Conservation (phyloP, 495 filamentous ascomycete species). For the Cercophora samala region DNA sequence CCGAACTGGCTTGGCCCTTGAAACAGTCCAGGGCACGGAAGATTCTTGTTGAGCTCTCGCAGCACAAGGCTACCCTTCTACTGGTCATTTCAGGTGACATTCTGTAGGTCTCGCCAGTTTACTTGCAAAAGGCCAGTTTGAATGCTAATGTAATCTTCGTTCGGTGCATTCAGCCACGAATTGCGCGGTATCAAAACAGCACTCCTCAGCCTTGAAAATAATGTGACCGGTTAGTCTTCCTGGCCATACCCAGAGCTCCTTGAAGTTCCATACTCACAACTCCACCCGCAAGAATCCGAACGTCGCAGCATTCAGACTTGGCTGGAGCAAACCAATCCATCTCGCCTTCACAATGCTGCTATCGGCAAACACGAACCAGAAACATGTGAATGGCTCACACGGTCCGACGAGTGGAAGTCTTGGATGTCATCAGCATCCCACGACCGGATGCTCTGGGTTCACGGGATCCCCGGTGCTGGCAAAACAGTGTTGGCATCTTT, state of each 20-base stretch:
- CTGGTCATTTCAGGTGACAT: constrained; percentile 3
- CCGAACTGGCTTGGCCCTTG: constrained; percentile 23
- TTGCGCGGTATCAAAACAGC: background rate
- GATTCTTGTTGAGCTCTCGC: constrained; percentile 25
- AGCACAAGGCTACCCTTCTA: constrained; percentile 28
- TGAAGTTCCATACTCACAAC: background rate
- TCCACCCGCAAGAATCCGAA: background rate
- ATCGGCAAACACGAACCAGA: constrained; percentile 21
- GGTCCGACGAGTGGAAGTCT: constrained; percentile 17
- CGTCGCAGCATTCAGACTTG: background rate
- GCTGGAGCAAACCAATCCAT: constrained; percentile 19
- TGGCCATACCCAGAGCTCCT: background rate
- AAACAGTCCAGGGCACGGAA: constrained; percentile 27
- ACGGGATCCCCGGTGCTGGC: constrained; percentile 43
- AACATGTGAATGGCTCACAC: constrained; percentile 28
- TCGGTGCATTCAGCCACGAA: background rate
- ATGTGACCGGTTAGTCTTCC: background rate
- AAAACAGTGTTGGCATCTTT: constrained; percentile 41
- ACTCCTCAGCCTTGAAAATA: background rate
- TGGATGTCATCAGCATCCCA: constrained; percentile 19
- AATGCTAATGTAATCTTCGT: background rate
- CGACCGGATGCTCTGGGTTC: constrained; percentile 35
- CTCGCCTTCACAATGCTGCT: constrained; percentile 22
- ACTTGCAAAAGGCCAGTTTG: background rate
- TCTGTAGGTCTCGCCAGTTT: background rate